Conservation (phyloP, 2,329 filamentous ascomycete species). For the Alternaria hordeiaustralica region DNA sequence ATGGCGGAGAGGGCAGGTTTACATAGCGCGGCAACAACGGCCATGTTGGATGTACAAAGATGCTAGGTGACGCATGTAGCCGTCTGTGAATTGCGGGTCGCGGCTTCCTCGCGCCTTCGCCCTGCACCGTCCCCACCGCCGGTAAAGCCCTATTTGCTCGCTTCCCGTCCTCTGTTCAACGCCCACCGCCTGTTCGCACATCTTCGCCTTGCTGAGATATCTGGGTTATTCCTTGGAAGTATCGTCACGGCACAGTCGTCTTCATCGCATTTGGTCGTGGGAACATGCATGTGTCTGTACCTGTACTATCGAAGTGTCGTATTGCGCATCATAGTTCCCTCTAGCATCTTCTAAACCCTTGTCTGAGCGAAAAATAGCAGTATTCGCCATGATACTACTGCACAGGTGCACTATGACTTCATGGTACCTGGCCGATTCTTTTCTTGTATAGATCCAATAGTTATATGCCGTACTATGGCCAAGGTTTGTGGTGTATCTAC, state of each 20-base stretch:
- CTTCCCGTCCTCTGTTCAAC: constrained; percentile 1
- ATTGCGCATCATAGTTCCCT: background rate
- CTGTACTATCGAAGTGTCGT: background rate
- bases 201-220: background rate
- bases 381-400: background rate
- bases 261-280: background rate
- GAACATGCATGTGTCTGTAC: background rate
- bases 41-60: constrained; percentile 15
- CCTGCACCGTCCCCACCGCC: constrained; percentile 4
- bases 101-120: constrained; percentile 8
- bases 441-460: background rate
- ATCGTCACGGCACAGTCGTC: background rate
- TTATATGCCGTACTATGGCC: background rate
- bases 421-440: background rate
- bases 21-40: constrained; percentile 11
- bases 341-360: background rate
- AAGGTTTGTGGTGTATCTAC: background rate
- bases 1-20: constrained; percentile 4
- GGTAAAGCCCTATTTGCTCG: constrained; percentile 12
- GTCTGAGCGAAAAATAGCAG: background rate
- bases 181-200: constrained; percentile 17
- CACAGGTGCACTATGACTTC: background rate
- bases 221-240: background rate
- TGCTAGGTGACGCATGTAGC: constrained; percentile 20
- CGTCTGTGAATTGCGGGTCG: constrained; percentile 13